phyloP scores from a whole-genome alignment of 306 rosid species.

The Mimosa bimucronata region DNA sequence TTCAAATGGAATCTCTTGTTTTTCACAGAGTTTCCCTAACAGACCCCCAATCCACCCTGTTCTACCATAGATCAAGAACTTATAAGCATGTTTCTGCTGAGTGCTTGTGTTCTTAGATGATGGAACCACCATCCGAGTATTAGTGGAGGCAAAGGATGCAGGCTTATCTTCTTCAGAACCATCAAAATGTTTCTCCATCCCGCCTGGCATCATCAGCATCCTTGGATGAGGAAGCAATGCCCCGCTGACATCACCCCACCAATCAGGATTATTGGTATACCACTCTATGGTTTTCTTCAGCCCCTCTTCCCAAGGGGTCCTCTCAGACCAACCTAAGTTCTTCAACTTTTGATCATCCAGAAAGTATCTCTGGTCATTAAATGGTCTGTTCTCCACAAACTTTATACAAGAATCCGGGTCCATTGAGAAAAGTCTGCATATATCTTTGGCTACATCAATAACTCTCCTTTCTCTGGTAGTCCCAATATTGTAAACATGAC shows the following conservation, averaged over 20 bases:
- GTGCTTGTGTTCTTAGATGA: conserved; percentile 53
- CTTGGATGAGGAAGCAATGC: conserved; percentile 93
- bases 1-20: conserved; percentile 76
- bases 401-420: conserved; percentile 70
- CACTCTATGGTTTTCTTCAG: conserved; percentile 88
- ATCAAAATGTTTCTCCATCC: conserved; percentile 68
- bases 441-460: conserved; percentile 83
- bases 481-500: conserved; percentile 91
- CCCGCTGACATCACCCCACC: conserved; percentile 99
- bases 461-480: conserved; percentile 89
- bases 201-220: conserved; percentile 96
- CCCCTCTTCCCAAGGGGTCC: conserved; percentile 87
- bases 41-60: conserved; percentile 93
- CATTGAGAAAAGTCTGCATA: conserved; percentile 69
- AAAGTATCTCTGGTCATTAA: conserved; percentile 89
- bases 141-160: conserved; percentile 52
- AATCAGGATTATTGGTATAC: conserved; percentile 77
- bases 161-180: conserved; percentile 65
- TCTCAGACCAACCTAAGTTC: conserved; percentile 83
- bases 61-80: conserved; percentile 81
- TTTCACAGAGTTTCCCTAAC: conserved; percentile 78
- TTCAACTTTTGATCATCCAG: conserved; percentile 84
- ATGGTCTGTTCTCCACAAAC: conserved; percentile 91
- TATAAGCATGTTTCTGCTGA: conserved; percentile 56
- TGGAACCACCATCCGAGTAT: conserved; percentile 79